A percentile compares a stretch with the other conserved stretches of the same genome.
These are phyloP conservation scores for Spathaspora arborariae DNA, from an alignment of 805 yeast genomes.

Conservation along the genomic window DNA sequence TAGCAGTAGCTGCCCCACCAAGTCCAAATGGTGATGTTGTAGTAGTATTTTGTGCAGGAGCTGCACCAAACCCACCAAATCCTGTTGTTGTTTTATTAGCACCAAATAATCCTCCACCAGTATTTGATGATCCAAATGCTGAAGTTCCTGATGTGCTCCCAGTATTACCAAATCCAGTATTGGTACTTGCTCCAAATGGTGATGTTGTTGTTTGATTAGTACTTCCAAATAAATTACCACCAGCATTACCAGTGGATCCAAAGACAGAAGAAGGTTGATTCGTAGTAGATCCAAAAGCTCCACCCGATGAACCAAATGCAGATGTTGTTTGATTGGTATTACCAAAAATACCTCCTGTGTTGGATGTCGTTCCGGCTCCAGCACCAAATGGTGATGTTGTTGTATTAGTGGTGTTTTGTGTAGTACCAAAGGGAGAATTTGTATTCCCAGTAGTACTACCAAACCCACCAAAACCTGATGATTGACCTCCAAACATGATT, in stretches of 20 bases:
- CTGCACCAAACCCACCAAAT: constrained; percentile 15
- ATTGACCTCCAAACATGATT: constrained; percentile 46
- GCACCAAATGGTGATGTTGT: constrained; percentile 23
- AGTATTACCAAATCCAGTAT: constrained; percentile 19
- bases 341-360: constrained; percentile 15
- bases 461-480: constrained; percentile 53
- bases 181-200: constrained; percentile 39
- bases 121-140: constrained; percentile 14
- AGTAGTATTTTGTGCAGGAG: constrained; percentile 15
- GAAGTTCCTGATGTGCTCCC: constrained; percentile 10
- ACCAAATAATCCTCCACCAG: constrained; percentile 31
- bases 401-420: constrained; percentile 15
- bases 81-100: constrained; percentile 12
- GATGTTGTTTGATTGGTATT: neutral
- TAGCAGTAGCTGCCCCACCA: constrained; percentile 13
- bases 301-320: constrained; percentile 10
- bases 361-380: constrained; percentile 10
- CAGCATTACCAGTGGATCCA: constrained; percentile 14
- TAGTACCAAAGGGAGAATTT: constrained; percentile 34
- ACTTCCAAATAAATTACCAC: constrained; percentile 22
- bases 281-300: constrained; percentile 22
- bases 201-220: constrained; percentile 13
- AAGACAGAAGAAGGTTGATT: constrained; percentile 1
- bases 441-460: constrained; percentile 19
- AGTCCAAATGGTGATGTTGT: constrained; percentile 21